Evolutionary conservation across 805 yeast species (phyloP), one percentile per base, ranked within the genome.

Genomic region (Wickerhamomyces alni): DNA sequence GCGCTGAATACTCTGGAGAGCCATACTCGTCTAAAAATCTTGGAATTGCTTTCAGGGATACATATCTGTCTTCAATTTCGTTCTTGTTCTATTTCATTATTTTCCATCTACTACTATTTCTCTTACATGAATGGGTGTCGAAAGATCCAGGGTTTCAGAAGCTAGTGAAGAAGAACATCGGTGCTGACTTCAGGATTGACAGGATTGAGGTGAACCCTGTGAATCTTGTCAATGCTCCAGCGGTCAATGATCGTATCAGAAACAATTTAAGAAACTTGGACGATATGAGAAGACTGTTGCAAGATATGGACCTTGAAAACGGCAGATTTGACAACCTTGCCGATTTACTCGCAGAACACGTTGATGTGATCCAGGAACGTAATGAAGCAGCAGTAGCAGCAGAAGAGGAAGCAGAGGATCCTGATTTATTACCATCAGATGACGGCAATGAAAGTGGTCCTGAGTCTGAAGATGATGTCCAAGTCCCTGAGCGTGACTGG

Each of bases 91-190:
- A 67, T 21, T 61, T 70, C 17, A 57, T 72, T 2, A 40, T 69
- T 3, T 57, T 71, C 19, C 70, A 66, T 41, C 45, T 74, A 15
- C 70, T 76, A 5, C 41, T 77, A 7, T 74, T 75, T 52, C 64
- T 79, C 17, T 78, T 74, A 44, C 83, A 81, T 54, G 88, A 82
- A 48, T 78, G 83, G 77, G 82, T 83, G 13, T 74, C 76, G 2
- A 65, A 78, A 39, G 94, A 84, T 55, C 77, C 79, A 35, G 87
- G 87, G 0, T 82, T 80, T 55, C 58, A 65, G 22, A 77, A 75
- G 52, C 67, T 82, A 55, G 63, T 83, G 15, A 56, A 70, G 38
- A 75, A 68, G 45, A 74, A 71, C 42, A 74, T 84, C 34, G 93
- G 93, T 2, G 70, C 38, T 18, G 36, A 26, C n/a, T 5, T 26